phyloP scores from a whole-genome alignment of 2,329 filamentous ascomycete species.

The Talaromyces pinophilus region DNA sequence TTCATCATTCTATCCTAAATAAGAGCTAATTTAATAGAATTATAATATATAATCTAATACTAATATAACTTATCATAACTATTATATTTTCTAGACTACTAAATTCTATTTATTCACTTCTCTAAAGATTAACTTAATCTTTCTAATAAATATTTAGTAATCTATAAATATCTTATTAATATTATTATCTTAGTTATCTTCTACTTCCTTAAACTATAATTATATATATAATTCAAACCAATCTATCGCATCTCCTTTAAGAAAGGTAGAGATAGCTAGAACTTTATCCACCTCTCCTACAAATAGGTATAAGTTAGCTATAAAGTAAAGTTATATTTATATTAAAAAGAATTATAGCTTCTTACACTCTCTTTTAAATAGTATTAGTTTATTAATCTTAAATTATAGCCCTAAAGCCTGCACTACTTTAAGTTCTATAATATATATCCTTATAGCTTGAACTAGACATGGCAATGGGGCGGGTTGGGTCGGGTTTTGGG shows the following conservation, averaged over 20 bases:
- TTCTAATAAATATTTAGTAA: neutral
- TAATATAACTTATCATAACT: neutral
- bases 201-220: neutral
- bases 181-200: neutral
- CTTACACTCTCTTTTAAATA: too few species aligned
- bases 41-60: neutral
- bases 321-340: neutral
- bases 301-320: neutral
- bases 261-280: neutral
- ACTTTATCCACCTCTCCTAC: neutral
- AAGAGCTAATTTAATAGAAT: neutral
- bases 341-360: too few species aligned
- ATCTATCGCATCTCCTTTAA: neutral
- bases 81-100: neutral
- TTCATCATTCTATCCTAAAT: neutral
- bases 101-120: neutral
- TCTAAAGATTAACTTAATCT: neutral
- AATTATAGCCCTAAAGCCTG: too few species aligned
- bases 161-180: neutral
- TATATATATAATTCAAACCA: neutral
- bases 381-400: too few species aligned
- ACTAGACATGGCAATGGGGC: too few species aligned
- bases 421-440: too few species aligned
- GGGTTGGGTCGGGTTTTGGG: too few species aligned
- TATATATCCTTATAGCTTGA: too few species aligned